Base-by-base conservation (phyloP, 441 rosid species). In the Corymbia citriodora region DNA sequence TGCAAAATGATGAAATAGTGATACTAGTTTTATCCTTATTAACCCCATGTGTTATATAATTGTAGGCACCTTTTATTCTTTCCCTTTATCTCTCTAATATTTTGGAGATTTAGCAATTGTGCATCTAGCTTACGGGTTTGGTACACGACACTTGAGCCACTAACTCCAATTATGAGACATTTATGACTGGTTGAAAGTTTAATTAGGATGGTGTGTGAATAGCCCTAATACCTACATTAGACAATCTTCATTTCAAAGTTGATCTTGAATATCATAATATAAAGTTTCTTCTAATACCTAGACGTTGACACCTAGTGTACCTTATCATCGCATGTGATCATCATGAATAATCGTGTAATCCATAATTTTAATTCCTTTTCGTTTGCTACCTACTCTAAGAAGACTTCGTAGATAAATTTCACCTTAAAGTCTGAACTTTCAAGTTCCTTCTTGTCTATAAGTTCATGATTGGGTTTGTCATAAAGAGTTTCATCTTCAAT, bases 381-480 rank as follows among this genome's bases (percentile, higher is more conserved):
- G 10, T 59, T 25, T 0, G 7, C 25, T 2, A 0, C 10, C 1
- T 63, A 63, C 33, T 14, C 1, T 1, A 17, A 63, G 33, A 63
- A 63, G 11, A 63, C 15, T 13, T 63, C 3, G 1, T 7, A 63
- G 10, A 63, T 63, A 63, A 33, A 63, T 63, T 27, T 9, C 29
- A 13, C 70, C 1, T 63, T 0, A 63, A 0, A 63, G 4, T 63
- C 17, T 63, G 9, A 21, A 10, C 23, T 59, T 59, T 59, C 65
- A 12, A 59, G 65, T 27, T 59, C n/a, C 29, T 59, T 23, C n/a
- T 59, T 3, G 7, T 25, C 65, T 59, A 25, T 59, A 2, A 23
- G 65, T 63, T 63, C 7, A 0, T 14, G 16, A n/a, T 4, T 0
- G 31, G 19, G 19, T 63, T 29, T 1, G 1, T 63, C 18, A 3